Evolutionary conservation across 1,139 yeast species (phyloP).

Genomic region (Debaryomyces udenii): DNA sequence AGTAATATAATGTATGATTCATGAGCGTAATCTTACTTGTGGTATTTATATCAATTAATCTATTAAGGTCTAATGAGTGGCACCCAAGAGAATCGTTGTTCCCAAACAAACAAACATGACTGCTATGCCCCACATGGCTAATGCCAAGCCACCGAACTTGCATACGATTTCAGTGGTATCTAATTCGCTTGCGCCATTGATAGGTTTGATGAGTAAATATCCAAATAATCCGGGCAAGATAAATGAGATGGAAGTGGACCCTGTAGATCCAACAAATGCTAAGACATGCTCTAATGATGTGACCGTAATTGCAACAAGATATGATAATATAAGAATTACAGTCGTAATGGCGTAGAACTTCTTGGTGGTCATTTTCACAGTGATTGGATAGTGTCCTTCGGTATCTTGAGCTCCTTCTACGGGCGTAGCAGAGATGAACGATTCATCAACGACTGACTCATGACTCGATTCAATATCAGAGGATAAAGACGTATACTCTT

Average conservation of each 20-base stretch:
- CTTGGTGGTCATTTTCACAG: slow-evolving; percentile 54
- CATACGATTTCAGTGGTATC: slow-evolving; percentile 45
- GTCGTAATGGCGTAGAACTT: slow-evolving; percentile 69
- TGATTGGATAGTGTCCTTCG: slow-evolving; percentile 53
- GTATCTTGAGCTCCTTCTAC: slow-evolving; percentile 55
- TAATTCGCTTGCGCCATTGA: slow-evolving; percentile 36
- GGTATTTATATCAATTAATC: neutral
- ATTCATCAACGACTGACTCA: slow-evolving; percentile 30
- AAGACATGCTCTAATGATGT: slow-evolving; percentile 80
- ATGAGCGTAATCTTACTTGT: neutral
- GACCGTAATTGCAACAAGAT: slow-evolving; percentile 74
- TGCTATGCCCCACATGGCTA: slow-evolving; percentile 73
- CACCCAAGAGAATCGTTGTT: slow-evolving; percentile 70
- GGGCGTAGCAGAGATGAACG: slow-evolving; percentile 50
- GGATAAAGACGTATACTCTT: slow-evolving; percentile 21
- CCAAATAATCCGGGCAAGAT: slow-evolving; percentile 93
- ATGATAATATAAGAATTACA: slow-evolving; percentile 61
- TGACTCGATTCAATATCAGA: slow-evolving; percentile 26
- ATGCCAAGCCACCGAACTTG: slow-evolving; percentile 60
- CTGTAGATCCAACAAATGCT: slow-evolving; percentile 94
- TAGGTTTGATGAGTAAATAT: slow-evolving; percentile 60
- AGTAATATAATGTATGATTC: neutral
- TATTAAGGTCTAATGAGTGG: slow-evolving; percentile 37
- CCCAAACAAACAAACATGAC: slow-evolving; percentile 81
- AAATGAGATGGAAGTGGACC: slow-evolving; percentile 91